These are phyloP conservation scores for Leucosporidium yakuticum DNA, from an alignment of 768 basidiomycete species.

Conservation along the genomic window DNA sequence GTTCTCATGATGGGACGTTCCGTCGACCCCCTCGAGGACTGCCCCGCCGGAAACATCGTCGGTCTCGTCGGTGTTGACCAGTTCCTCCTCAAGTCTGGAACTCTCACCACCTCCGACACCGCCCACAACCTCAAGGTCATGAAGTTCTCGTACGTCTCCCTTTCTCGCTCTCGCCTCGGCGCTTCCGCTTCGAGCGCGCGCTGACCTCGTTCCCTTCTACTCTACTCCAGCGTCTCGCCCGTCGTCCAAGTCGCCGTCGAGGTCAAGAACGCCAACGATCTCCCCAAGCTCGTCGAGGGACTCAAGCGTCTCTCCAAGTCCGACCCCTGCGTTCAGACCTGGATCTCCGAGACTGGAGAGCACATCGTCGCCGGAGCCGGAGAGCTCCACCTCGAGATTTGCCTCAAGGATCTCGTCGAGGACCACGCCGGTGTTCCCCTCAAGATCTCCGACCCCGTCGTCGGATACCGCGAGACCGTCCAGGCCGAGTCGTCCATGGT, in stretches of 20 bases:
- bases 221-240: constrained; percentile 63
- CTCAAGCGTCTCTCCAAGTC: constrained; percentile 99
- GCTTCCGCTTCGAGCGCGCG: constrained; percentile 87
- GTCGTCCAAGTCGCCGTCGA: constrained; percentile 99
- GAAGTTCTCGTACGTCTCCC: constrained; percentile 68
- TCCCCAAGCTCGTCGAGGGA: constrained; percentile 99
- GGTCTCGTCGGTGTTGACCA: constrained; percentile 99
- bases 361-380: constrained; percentile 99
- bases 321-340: constrained; percentile 97
- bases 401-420: constrained; percentile 99
- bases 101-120: constrained; percentile 93
- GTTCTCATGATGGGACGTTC: constrained; percentile 99
- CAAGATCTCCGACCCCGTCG: constrained; percentile 93
- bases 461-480: constrained; percentile 96
- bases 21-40: constrained; percentile 98
- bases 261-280: constrained; percentile 98
- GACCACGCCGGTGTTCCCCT: constrained; percentile 99
- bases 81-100: constrained; percentile 99
- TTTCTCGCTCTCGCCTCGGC: constrained; percentile 40
- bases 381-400: constrained; percentile 98
- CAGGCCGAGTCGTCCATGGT: constrained; percentile 90
- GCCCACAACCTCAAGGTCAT: constrained; percentile 99
- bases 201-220: neutral
- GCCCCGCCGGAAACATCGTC: constrained; percentile 95
- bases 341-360: constrained; percentile 84